phyloP scores from a whole-genome alignment of 495 filamentous ascomycete genomes.

The Neurospora intermedia region DNA sequence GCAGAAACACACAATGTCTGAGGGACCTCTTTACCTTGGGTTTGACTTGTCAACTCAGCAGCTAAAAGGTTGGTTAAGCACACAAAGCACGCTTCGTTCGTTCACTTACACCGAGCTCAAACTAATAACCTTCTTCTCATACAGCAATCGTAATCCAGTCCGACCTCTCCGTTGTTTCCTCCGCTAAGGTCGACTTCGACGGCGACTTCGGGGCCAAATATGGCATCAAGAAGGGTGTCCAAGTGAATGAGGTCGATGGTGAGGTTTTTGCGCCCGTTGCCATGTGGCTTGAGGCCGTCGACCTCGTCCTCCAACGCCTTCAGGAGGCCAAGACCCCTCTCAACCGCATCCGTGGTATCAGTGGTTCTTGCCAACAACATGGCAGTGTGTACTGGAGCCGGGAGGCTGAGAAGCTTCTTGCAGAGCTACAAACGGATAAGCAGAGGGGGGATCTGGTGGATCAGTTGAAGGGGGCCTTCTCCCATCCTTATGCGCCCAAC shows the following conservation, averaged over 20 bases:
- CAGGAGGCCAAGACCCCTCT: slow-evolving; percentile 69
- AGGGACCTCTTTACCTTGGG: slow-evolving; percentile 68
- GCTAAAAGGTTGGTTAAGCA: slow-evolving; percentile 56
- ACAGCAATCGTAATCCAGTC: slow-evolving; percentile 70
- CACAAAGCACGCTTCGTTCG: neutral
- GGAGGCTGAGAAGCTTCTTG: slow-evolving; percentile 57
- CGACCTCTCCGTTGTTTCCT: slow-evolving; percentile 60
- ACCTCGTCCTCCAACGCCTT: slow-evolving; percentile 67
- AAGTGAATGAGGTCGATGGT: slow-evolving; percentile 64
- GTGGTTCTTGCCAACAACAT: slow-evolving; percentile 91
- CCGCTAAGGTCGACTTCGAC: slow-evolving; percentile 69
- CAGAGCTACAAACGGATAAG: slow-evolving; percentile 46
- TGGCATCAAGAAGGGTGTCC: slow-evolving; percentile 77
- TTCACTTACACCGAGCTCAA: neutral
- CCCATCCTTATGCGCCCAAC: slow-evolving; percentile 82
- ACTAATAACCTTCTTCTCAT: neutral
- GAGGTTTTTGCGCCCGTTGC: slow-evolving; percentile 90
- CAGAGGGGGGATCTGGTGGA: slow-evolving; percentile 40
- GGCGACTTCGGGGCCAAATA: slow-evolving; percentile 66
- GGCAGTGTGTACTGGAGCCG: slow-evolving; percentile 85
- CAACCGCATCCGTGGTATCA: slow-evolving; percentile 65
- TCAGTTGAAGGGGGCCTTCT: slow-evolving; percentile 63
- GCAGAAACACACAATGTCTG: slow-evolving; percentile 25
- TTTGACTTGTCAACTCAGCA: slow-evolving; percentile 97
- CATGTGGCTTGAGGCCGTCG: slow-evolving; percentile 88